Base-by-base conservation (phyloP, 495 filamentous ascomycete species). In the Aspergillus cavernicola region DNA sequence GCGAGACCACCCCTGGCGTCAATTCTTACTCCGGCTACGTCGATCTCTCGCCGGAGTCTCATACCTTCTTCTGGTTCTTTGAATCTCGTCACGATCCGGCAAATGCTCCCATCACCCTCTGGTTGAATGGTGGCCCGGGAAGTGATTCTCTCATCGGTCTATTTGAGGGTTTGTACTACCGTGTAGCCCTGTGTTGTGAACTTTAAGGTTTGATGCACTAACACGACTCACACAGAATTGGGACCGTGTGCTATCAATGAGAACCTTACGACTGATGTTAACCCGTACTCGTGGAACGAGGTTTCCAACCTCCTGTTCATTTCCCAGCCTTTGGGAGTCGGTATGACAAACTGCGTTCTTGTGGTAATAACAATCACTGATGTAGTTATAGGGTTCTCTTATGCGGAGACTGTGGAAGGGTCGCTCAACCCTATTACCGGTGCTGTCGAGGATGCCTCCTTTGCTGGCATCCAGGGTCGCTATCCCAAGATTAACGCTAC, bases 291-390 rank as follows among this genome's bases (percentile, higher is more conserved):
- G 4, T 92, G 86, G 86, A 87, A 83, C 62, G 77, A 85, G 56
- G 80, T 80, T 3, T 86, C 84, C 12, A 90, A 90, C 59, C 78
- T 90, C 77, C 69, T 92, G 10, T 92, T 84, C 59, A 74, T 92
- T 36, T 86, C 86, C 24, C 84, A 89, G 65, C 80, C 84, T 11
- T 62, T 84, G 31, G 84, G 83, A 16, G 76, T 79, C 3, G 80
- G 68, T 69, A 61, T 53, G 58, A 12, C 3, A 20, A 43, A 20
- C 16, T 32, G 6, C 36, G 24, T 20, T 19, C 23, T 2, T 3
- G 18, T 43, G 6, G 26, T 15, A 16, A n/a, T 15, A 11, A 10
- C 33, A 7, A 19, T 18, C 26, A 13, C 24, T 49, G 24, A 39
- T 22, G n/a, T 54, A 2, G 29, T 23, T 15, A 15, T 28, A 72